These are phyloP conservation scores for Saccharomycopsis sp. DNA, from an alignment of 805 yeast genomes.

Conservation along the genomic window DNA sequence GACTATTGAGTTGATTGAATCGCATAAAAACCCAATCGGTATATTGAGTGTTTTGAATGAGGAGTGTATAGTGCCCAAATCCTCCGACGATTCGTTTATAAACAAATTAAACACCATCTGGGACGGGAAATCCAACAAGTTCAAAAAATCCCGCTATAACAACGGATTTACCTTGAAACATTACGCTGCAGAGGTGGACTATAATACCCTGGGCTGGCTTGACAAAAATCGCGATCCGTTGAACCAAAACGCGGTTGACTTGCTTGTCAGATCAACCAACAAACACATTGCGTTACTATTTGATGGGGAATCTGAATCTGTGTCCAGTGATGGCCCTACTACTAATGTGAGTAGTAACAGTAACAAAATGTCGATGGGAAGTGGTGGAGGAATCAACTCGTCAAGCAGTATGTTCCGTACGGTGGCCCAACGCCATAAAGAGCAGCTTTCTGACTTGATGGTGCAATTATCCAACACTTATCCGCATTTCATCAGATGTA, in stretches of 20 bases:
- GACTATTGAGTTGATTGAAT: conserved; percentile 87
- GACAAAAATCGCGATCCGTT: conserved; percentile 93
- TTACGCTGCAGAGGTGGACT: conserved; percentile 96
- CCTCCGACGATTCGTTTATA: conserved; percentile 75
- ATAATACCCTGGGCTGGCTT: conserved; percentile 86
- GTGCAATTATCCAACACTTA: conserved; percentile 69
- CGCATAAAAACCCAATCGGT: conserved; percentile 60
- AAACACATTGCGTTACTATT: conserved; percentile 52
- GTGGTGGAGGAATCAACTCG: conserved; percentile 24
- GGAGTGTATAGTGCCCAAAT: conserved; percentile 90
- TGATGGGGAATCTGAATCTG: conserved; percentile 28
- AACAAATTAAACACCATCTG: conserved; percentile 69
- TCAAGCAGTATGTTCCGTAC: conserved; percentile 48
- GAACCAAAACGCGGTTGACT: conserved; percentile 60
- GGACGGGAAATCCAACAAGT: conserved; percentile 46
- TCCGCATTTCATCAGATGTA: conserved; percentile 96
- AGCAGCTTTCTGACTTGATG: conserved; percentile 69
- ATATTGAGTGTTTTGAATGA: conserved; percentile 84
- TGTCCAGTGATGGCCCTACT: conserved; percentile 22
- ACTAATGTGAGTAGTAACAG: conserved; percentile 24
- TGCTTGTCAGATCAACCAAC: conserved; percentile 54
- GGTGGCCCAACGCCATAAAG: conserved; percentile 83
- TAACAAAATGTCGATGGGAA: conserved; percentile 24
- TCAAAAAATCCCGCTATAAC: conserved; percentile 64
- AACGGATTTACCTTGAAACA: conserved; percentile 81